Conservation (phyloP, 495 filamentous ascomycete genomes). For the Neurospora intermedia region DNA sequence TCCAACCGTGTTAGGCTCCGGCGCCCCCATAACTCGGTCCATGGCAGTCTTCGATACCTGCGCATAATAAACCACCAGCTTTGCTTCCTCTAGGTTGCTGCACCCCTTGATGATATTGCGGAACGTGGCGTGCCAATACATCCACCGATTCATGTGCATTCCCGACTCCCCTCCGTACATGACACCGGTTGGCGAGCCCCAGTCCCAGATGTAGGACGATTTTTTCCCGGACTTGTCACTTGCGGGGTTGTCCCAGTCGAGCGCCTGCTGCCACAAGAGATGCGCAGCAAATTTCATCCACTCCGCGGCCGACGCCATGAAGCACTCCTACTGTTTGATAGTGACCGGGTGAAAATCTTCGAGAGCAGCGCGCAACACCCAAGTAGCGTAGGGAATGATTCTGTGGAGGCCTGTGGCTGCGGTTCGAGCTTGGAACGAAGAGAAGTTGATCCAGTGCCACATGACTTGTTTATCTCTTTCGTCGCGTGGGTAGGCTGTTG, state of each 20-base stretch:
- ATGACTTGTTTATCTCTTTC: neutral
- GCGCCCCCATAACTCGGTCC: neutral
- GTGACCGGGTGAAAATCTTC: slow-evolving; percentile 1
- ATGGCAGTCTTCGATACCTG: neutral
- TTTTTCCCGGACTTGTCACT: neutral
- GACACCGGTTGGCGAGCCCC: neutral
- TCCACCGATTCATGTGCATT: neutral
- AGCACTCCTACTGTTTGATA: slow-evolving; percentile 1
- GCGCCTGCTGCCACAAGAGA: neutral
- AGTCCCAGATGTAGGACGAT: neutral
- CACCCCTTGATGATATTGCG: neutral
- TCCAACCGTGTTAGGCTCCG: neutral
- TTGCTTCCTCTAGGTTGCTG: neutral
- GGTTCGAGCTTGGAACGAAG: neutral
- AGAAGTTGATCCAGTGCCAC: neutral
- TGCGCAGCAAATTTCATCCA: neutral
- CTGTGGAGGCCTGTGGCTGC: neutral
- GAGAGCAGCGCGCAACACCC: neutral
- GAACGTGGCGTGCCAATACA: neutral
- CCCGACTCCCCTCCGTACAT: neutral
- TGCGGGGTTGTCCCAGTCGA: neutral
- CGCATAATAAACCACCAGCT: neutral
- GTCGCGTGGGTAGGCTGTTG: neutral
- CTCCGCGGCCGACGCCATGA: neutral
- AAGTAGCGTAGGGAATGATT: neutral